Evolutionary conservation across 2,329 filamentous ascomycete genomes (phyloP).

Genomic region (Cladophialophora bantiana): DNA sequence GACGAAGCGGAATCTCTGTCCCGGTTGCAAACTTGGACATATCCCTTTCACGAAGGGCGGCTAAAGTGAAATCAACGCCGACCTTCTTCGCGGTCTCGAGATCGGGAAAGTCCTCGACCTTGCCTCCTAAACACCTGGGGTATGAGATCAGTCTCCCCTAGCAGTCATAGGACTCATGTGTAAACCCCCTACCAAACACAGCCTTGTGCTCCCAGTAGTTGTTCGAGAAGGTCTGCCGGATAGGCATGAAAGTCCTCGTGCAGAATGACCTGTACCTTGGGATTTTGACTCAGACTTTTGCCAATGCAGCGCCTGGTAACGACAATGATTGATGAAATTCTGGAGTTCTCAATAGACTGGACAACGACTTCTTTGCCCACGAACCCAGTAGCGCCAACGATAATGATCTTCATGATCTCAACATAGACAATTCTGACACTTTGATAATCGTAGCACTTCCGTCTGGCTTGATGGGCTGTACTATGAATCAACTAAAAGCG

Average conservation of each 20-base stretch:
- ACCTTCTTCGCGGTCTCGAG: slow-evolving; percentile 19
- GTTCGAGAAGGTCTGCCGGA: slow-evolving; percentile 14
- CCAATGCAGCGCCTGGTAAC: slow-evolving; percentile 17
- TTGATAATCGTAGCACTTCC: neutral
- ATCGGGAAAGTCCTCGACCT: slow-evolving; percentile 14
- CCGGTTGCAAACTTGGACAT: neutral
- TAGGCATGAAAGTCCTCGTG: slow-evolving; percentile 22
- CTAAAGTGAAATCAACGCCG: slow-evolving; percentile 18
- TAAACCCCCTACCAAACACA: slow-evolving; percentile 16
- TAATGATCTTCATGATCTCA: slow-evolving; percentile 16
- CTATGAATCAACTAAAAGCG: no score
- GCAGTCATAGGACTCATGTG: neutral
- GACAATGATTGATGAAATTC: slow-evolving; percentile 17
- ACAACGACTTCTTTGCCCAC: slow-evolving; percentile 20
- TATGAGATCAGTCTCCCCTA: neutral
- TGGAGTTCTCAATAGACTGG: slow-evolving; percentile 13
- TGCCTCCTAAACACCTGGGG: slow-evolving; percentile 23
- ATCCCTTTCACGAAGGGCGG: slow-evolving; percentile 19
- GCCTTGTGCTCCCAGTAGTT: slow-evolving; percentile 14
- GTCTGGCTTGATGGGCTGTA: neutral
- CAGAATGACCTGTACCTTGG: slow-evolving; percentile 25
- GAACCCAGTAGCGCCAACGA: slow-evolving; percentile 25
- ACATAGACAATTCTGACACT: neutral
- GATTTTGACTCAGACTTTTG: neutral
- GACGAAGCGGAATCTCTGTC: slow-evolving; percentile 24